A percentile compares a stretch with the other conserved stretches of the same genome.
Conservation (phyloP, 2,329 filamentous ascomycete species). For the Calcarisporium arbuscula region DNA sequence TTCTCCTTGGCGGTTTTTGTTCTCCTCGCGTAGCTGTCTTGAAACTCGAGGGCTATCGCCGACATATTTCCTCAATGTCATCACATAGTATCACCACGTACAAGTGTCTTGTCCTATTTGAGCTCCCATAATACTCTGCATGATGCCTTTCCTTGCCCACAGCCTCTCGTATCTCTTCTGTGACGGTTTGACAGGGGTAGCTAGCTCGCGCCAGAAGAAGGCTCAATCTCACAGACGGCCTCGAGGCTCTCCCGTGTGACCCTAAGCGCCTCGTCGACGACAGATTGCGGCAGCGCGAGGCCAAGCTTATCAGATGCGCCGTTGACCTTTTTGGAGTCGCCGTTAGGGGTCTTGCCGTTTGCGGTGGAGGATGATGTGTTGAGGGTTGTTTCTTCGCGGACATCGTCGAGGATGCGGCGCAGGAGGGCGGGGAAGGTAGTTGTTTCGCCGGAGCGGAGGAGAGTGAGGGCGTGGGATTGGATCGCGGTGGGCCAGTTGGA, state of each 20-base stretch:
- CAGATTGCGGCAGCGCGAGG: slow-evolving; percentile 51
- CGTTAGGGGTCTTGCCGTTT: slow-evolving; percentile 30
- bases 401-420: slow-evolving; percentile 54
- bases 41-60: too few relatives aligned
- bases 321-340: slow-evolving; percentile 21
- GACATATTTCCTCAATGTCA: too few relatives aligned
- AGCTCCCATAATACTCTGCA: too few relatives aligned
- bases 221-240: slow-evolving; percentile 34
- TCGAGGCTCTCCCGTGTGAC: slow-evolving; percentile 54
- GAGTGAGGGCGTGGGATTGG: slow-evolving; percentile 51
- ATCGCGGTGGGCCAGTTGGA: slow-evolving; percentile 58
- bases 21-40: too few relatives aligned
- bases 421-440: slow-evolving; percentile 57
- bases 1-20: too few relatives aligned
- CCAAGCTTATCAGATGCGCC: slow-evolving; percentile 22
- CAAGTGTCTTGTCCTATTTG: too few relatives aligned
- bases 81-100: too few relatives aligned
- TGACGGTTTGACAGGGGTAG: too few relatives aligned
- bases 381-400: slow-evolving; percentile 41
- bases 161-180: too few relatives aligned
- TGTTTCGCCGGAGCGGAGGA: slow-evolving; percentile 54
- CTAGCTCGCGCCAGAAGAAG: too few relatives aligned
- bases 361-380: slow-evolving; percentile 17
- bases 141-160: too few relatives aligned
- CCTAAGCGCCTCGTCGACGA: slow-evolving; percentile 57